phyloP scores from a whole-genome alignment of 2,329 filamentous ascomycete species.

The Rasamsonia emersonii region DNA sequence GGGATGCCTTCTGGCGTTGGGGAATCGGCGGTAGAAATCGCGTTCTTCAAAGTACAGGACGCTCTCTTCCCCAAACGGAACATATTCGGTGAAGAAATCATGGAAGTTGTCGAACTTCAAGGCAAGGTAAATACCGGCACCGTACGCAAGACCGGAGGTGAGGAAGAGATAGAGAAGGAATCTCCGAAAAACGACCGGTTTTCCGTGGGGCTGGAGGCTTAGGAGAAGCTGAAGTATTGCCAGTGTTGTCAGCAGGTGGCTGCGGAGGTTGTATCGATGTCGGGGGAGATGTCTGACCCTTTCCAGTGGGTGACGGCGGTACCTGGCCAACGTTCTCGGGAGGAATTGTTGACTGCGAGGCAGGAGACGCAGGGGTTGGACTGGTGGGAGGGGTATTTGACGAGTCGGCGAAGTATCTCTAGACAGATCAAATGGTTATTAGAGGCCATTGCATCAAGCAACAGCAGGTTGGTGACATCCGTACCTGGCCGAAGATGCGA shows the following conservation, averaged over 20 bases:
- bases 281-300: conserved; percentile 29
- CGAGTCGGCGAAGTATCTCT: conserved; percentile 45
- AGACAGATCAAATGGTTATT: conserved; percentile 15
- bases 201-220: conserved; percentile 49
- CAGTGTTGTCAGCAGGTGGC: conserved; percentile 16
- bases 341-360: conserved; percentile 40
- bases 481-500: conserved; percentile 32
- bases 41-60: conserved; percentile 94
- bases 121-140: conserved; percentile 84
- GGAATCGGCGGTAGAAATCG: conserved; percentile 83
- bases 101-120: conserved; percentile 96
- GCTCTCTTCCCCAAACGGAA: conserved; percentile 88
- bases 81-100: conserved; percentile 96
- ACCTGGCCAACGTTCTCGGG: conserved; percentile 41
- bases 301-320: conserved; percentile 29
- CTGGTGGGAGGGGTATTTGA: conserved; percentile 30
- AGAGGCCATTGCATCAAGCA: conserved; percentile 21
- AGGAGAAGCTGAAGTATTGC: conserved; percentile 28
- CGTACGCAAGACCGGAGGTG: conserved; percentile 70
- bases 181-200: conserved; percentile 64
- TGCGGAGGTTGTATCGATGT: conserved; percentile 21
- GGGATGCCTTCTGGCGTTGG: conserved; percentile 43
- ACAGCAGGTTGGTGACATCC: conserved; percentile 15
- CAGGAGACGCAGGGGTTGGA: conserved; percentile 36
- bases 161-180: conserved; percentile 69